Percentiles rank a stretch among this genome's conserved stretches.
These are phyloP conservation scores for Paramecium bursaria DNA, from an alignment of 73 alveolate genomes.

Conservation along the genomic window DNA sequence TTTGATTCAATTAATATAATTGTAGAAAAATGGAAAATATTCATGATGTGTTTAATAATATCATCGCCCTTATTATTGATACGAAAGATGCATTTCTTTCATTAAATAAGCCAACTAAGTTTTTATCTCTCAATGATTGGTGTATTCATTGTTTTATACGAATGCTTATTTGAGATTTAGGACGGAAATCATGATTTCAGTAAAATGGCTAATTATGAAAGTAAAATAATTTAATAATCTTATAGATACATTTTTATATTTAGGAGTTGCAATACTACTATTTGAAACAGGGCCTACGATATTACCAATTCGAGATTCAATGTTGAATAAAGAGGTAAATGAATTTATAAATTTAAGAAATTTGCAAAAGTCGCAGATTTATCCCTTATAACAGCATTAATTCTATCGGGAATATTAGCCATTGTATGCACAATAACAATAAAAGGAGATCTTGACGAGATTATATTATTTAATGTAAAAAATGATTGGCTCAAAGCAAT, in stretches of 20 bases:
- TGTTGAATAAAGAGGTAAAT: slow-evolving; percentile 18
- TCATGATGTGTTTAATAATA: background rate
- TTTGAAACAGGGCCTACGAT: slow-evolving; percentile 9
- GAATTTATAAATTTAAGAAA: too few relatives aligned
- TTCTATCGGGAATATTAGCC: slow-evolving; percentile 1
- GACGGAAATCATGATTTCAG: background rate
- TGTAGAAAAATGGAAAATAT: slow-evolving; percentile 1
- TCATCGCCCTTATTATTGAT: slow-evolving; percentile 18
- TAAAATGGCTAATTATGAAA: background rate
- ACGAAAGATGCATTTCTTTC: slow-evolving; percentile 41
- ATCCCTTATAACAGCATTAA: slow-evolving; percentile 21
- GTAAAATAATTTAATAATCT: background rate
- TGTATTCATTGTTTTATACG: background rate
- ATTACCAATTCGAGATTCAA: slow-evolving; percentile 32
- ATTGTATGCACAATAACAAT: background rate
- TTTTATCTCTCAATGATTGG: slow-evolving; percentile 36
- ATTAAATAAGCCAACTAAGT: slow-evolving; percentile 24
- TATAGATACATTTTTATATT: slow-evolving; percentile 12
- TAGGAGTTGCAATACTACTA: slow-evolving; percentile 24
- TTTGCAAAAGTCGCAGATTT: slow-evolving; percentile 12
- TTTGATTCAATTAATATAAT: background rate
- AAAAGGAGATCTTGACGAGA: slow-evolving; percentile 8
- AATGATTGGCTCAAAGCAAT: slow-evolving; percentile 11
- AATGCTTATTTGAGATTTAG: background rate
- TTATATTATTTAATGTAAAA: background rate